phyloP scores from a whole-genome alignment of 495 filamentous ascomycete genomes.

The Cercophora scortea region DNA sequence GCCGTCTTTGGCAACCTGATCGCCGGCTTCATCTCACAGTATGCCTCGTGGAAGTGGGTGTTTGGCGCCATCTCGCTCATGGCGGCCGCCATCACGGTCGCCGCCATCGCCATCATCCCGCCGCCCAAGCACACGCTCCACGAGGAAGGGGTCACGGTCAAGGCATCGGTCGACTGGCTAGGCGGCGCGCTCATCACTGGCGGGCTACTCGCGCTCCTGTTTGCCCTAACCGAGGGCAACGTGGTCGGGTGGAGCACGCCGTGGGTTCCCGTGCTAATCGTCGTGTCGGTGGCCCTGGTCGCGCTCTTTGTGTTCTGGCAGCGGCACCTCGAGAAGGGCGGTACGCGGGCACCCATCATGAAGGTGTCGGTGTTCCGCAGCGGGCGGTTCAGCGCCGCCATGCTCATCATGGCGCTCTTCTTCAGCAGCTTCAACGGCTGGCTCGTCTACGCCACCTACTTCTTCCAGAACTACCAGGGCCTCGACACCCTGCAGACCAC shows the following conservation, averaged over 20 bases:
- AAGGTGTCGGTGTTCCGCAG: slow-evolving; percentile 50
- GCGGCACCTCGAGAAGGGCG: slow-evolving; percentile 41
- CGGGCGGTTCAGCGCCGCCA: slow-evolving; percentile 46
- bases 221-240: slow-evolving; percentile 56
- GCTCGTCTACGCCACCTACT: slow-evolving; percentile 53
- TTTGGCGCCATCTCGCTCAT: slow-evolving; percentile 61
- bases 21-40: slow-evolving; percentile 46
- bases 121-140: slow-evolving; percentile 32
- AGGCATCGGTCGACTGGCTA: slow-evolving; percentile 51
- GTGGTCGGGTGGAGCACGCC: slow-evolving; percentile 60
- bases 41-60: slow-evolving; percentile 53
- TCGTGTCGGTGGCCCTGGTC: slow-evolving; percentile 52
- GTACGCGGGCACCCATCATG: slow-evolving; percentile 43
- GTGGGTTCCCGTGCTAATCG: slow-evolving; percentile 57
- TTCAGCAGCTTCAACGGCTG: slow-evolving; percentile 53
- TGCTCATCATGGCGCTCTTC: slow-evolving; percentile 52
- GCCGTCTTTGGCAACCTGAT: slow-evolving; percentile 49
- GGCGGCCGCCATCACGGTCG: slow-evolving; percentile 48
- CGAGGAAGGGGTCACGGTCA: slow-evolving; percentile 14
- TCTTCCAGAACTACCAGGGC: slow-evolving; percentile 53
- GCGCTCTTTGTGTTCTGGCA: slow-evolving; percentile 59
- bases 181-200: slow-evolving; percentile 56
- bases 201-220: slow-evolving; percentile 54
- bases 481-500: slow-evolving; percentile 48
- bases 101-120: slow-evolving; percentile 60